A percentile compares a stretch with the other conserved stretches of the same genome.
phyloP scores from a whole-genome alignment of 768 basidiomycete species.

The Trametes sanguinea region DNA sequence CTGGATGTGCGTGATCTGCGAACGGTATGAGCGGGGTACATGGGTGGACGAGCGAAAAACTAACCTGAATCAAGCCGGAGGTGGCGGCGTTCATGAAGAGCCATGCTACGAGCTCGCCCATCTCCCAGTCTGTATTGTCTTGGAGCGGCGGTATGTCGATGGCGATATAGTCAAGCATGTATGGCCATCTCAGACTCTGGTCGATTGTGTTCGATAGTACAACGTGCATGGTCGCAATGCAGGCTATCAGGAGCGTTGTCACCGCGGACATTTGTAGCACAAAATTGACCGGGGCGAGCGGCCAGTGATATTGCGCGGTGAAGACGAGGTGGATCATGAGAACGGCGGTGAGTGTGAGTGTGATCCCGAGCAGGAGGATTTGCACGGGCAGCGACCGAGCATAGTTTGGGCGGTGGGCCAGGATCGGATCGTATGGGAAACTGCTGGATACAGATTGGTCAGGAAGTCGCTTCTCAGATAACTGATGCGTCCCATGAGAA shows the following conservation, averaged over 20 bases:
- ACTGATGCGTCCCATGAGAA: no score
- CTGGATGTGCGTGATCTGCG: conserved; percentile 94
- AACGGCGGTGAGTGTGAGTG: conserved; percentile 80
- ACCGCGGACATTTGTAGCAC: conserved; percentile 86
- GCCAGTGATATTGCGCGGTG: conserved; percentile 95
- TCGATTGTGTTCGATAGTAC: conserved; percentile 59
- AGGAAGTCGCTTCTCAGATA: neutral
- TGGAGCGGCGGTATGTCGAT: conserved; percentile 62
- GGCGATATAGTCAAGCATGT: conserved; percentile 92
- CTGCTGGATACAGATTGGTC: conserved; percentile 20
- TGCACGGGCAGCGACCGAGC: conserved; percentile 90
- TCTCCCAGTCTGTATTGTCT: conserved; percentile 53
- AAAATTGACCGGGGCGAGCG: conserved; percentile 91
- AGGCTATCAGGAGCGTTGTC: conserved; percentile 72
- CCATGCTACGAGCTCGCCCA: conserved; percentile 73
- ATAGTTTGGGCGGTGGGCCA: conserved; percentile 76
- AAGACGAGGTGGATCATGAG: conserved; percentile 92
- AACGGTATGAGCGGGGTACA: neutral
- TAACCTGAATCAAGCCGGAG: conserved; percentile 77
- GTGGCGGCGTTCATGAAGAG: conserved; percentile 85
- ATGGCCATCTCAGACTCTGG: conserved; percentile 84
- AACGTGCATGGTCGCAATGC: conserved; percentile 76
- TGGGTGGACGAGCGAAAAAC: conserved; percentile 36
- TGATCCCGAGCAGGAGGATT: conserved; percentile 81
- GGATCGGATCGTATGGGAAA: conserved; percentile 64